Evolutionary conservation across 805 yeast species (phyloP).

Genomic region (Sugiyamaella valdiviana): DNA sequence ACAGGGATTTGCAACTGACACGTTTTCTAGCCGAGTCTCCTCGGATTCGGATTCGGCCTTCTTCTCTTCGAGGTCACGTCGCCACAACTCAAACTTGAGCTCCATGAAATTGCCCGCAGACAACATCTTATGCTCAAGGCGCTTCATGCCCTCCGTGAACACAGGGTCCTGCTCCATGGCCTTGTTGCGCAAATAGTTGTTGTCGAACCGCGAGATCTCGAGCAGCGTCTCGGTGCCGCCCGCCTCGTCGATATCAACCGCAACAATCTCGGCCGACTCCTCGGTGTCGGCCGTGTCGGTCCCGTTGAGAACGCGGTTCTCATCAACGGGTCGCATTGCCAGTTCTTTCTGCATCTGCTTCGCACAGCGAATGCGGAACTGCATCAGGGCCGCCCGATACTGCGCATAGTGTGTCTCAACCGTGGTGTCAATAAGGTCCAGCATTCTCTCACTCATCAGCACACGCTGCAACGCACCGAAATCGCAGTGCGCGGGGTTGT

Average conservation of each 20-base stretch:
- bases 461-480: constrained; percentile 77
- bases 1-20: background rate
- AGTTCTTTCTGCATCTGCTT: background rate
- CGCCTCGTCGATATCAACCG: constrained; percentile 3
- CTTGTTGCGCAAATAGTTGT: constrained; percentile 30
- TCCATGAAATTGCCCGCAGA: constrained; percentile 86
- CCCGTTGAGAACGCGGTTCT: too few species aligned
- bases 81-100: constrained; percentile 89
- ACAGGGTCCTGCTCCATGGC: constrained; percentile 45
- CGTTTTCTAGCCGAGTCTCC: background rate
- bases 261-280: too few species aligned
- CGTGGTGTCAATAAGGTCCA: constrained; percentile 74
- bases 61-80: constrained; percentile 51
- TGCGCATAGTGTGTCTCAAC: constrained; percentile 76
- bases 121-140: constrained; percentile 75
- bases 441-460: constrained; percentile 73
- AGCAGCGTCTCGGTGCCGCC: constrained; percentile 17
- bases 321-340: too few species aligned
- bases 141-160: constrained; percentile 77
- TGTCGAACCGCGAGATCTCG: constrained; percentile 13
- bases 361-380: background rate
- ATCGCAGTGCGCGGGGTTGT: constrained; percentile 88
- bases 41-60: constrained; percentile 19
- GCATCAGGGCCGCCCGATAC: constrained; percentile 40
- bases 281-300: too few species aligned